phyloP scores from a whole-genome alignment of 495 filamentous ascomycete species.

The Penicillium ucsense region DNA sequence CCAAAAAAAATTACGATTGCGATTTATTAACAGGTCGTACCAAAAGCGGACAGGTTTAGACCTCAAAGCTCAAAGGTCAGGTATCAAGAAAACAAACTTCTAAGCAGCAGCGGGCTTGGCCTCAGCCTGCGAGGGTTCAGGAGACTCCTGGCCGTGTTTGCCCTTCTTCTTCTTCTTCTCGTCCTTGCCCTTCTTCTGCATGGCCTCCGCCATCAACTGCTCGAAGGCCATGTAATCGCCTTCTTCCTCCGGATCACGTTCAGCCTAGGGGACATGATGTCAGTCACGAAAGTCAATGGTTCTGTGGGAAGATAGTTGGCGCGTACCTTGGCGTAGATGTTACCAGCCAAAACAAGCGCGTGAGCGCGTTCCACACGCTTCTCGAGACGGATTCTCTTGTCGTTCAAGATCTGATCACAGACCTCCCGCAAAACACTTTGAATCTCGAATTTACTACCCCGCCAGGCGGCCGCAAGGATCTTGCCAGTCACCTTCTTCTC shows the following conservation, averaged over 20 bases:
- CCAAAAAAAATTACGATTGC: too few species aligned
- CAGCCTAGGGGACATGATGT: conserved; percentile 47
- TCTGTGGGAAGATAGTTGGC: background rate
- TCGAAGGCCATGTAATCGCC: conserved; percentile 99
- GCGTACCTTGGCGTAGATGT: conserved; percentile 76
- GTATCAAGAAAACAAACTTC: conserved; percentile 1
- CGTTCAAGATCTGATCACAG: conserved; percentile 58
- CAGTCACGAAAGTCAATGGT: background rate
- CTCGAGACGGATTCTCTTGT: conserved; percentile 71
- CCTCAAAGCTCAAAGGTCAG: background rate
- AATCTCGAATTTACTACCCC: conserved; percentile 95
- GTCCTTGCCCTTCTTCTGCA: conserved; percentile 78
- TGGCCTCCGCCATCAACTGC: conserved; percentile 92
- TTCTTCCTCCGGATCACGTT: conserved; percentile 89
- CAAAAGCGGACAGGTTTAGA: background rate
- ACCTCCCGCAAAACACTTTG: conserved; percentile 91
- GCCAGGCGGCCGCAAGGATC: conserved; percentile 96
- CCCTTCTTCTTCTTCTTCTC: conserved; percentile 61
- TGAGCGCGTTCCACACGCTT: conserved; percentile 89
- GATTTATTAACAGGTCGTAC: background rate
- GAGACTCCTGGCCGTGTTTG: conserved; percentile 15
- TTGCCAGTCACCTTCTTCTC: conserved; percentile 93
- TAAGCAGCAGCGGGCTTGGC: conserved; percentile 9
- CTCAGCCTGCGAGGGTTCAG: background rate
- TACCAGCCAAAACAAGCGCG: conserved; percentile 76